Evolutionary conservation across 192 early-diverging fungal species (phyloP), one percentile per base, ranked within the genome.

Genomic region (Gorgonomyces haynaldii): DNA sequence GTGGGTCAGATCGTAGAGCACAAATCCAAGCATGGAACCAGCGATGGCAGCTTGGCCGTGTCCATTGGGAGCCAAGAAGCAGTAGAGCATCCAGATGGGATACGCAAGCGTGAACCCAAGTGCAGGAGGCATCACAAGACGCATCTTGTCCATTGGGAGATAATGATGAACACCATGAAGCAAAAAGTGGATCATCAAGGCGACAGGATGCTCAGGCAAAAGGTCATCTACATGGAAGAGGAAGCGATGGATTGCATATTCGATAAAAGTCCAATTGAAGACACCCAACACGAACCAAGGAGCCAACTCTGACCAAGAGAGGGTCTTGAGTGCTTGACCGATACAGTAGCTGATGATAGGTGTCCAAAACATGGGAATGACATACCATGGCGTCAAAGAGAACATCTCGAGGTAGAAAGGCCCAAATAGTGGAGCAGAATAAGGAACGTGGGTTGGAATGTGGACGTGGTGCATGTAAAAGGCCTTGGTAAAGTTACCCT

Each of bases 131-230:
- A 94, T 91, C 4, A 97, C 93, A n/a, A 97, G 79, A 7, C 93
- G 82, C 66, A 91, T 54, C 58, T 82, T 85, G 57, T 97, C 90
- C 90, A 94, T 94, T 7, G 93, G 93, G 22, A 97, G 61, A 62
- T 84, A 94, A 58, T 97, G 90, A 64, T 97, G 93, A 26, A 97
- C 86, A 16, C 93, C 93, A 59, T 97, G 93, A 21, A 91, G 69
- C 56, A 85, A 46, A 58, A 97, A 97, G 54, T 97, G 93, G 4
- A 81, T 45, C 3, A 73, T 62, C 50, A 91, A 71, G 12, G 81
- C 79, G 24, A 79, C 43, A 16, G 77, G 82, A 42, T 85, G 74
- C 57, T 94, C 88, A 23, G 93, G 93, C 31, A 97, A 62, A 45
- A 78, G 60, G 8, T 82, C 76, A 60, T 97, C 93, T 32, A 94